Evolutionary conservation across 345 rosid species (phyloP).

Genomic region (Boechera stricta): DNA sequence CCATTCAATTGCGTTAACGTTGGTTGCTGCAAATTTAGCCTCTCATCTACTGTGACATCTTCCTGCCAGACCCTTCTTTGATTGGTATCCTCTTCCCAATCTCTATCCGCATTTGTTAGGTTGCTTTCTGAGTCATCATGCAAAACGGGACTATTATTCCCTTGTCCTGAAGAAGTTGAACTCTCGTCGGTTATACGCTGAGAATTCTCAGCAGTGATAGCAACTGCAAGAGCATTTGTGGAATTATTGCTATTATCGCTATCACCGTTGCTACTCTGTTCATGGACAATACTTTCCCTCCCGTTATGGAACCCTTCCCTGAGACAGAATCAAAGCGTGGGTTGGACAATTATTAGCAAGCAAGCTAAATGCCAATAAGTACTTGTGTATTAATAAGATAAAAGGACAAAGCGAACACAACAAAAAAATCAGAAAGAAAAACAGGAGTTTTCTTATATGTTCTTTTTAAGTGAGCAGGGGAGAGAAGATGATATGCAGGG

Average conservation of each 20-base stretch:
- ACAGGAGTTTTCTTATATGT: not conserved
- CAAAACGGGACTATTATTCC: slow-evolving; percentile 45
- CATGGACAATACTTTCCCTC: slow-evolving; percentile 55
- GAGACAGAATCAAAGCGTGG: slow-evolving; percentile 27
- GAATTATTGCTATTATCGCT: slow-evolving; percentile 51
- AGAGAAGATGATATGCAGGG: slow-evolving; percentile 9
- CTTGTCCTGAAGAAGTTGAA: slow-evolving; percentile 55
- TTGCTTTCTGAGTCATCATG: slow-evolving; percentile 60
- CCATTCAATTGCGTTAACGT: slow-evolving; percentile 53
- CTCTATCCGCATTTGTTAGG: slow-evolving; percentile 47
- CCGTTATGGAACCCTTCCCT: slow-evolving; percentile 93
- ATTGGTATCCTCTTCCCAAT: slow-evolving; percentile 61
- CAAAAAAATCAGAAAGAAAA: not conserved
- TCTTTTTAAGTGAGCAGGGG: not conserved
- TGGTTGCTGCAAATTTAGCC: slow-evolving; percentile 60
- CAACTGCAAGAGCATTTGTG: slow-evolving; percentile 49
- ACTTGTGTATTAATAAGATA: not conserved
- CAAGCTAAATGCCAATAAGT: slow-evolving; percentile 15
- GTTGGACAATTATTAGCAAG: not conserved
- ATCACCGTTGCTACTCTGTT: slow-evolving; percentile 50
- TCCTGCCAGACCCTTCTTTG: slow-evolving; percentile 59
- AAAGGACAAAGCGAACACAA: slow-evolving; percentile 15
- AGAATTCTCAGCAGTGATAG: slow-evolving; percentile 51
- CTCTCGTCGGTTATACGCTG: slow-evolving; percentile 54
- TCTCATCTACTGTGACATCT: slow-evolving; percentile 51